Conservation (phyloP, 768 basidiomycete genomes). For the Suillus weaverae region DNA sequence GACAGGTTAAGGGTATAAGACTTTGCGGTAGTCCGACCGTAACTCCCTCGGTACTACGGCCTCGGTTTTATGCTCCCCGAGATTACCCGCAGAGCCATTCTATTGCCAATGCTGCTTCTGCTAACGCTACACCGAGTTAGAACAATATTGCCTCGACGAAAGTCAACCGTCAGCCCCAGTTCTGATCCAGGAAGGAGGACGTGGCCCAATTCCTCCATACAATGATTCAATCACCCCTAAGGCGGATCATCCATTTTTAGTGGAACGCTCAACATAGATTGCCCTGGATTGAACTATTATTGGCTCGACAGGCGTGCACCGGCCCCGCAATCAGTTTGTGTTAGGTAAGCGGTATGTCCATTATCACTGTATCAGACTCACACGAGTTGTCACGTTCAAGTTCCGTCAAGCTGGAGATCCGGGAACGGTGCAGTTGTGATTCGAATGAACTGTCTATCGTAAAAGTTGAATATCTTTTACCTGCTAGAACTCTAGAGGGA, state of each 20-base stretch:
- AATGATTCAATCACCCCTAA: not conserved
- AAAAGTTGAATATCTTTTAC: too few relatives aligned
- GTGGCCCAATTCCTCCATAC: not conserved
- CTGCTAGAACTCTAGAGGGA: not conserved
- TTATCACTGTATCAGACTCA: not conserved
- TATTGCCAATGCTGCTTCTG: not conserved
- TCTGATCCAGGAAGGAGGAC: not conserved
- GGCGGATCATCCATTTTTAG: not conserved
- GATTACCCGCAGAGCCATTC: not conserved
- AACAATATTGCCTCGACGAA: not conserved
- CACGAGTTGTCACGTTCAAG: not conserved
- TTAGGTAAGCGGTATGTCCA: not conserved
- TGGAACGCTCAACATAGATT: not conserved
- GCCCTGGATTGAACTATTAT: not conserved
- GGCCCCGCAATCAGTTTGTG: not conserved
- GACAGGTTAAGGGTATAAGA: too few relatives aligned
- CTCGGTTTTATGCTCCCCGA: not conserved
- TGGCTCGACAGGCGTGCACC: not conserved
- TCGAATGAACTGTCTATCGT: not conserved
- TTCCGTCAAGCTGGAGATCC: not conserved
- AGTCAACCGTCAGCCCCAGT: not conserved
- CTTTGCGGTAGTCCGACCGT: not conserved
- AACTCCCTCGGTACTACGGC: too few relatives aligned
- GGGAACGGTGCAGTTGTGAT: not conserved
- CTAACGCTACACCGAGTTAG: not conserved